Conservation (phyloP, 1,139 yeast genomes). For the Saccharomyces hybrid region DNA sequence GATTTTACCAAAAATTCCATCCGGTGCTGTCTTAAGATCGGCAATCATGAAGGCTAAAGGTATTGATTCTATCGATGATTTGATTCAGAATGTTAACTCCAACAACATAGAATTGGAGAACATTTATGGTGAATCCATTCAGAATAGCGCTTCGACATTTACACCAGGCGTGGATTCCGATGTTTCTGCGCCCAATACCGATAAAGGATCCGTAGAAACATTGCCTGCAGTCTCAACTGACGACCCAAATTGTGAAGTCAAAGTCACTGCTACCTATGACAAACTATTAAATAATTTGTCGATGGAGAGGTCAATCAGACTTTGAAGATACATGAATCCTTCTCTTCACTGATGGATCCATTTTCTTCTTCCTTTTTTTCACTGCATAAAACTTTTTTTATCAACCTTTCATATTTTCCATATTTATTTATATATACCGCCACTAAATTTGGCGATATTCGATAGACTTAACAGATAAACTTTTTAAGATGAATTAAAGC, state of each 20-base stretch:
- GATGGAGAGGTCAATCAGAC: constrained; percentile 43
- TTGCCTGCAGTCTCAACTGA: constrained; percentile 2
- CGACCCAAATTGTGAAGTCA: constrained; percentile 30
- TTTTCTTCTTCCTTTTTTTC: neutral
- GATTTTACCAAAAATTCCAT: constrained; percentile 41
- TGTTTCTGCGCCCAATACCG: neutral
- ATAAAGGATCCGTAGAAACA: neutral
- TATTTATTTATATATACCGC: neutral
- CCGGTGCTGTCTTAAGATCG: constrained; percentile 66
- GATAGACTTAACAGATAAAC: neutral
- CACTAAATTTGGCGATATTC: neutral
- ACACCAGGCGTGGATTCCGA: constrained; percentile 9
- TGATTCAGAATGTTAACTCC: constrained; percentile 56
- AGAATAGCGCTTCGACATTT: constrained; percentile 1
- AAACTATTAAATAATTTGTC: constrained; percentile 48
- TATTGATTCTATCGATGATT: constrained; percentile 58
- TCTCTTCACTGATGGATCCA: neutral
- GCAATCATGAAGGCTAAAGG: constrained; percentile 74
- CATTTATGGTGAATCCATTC: constrained; percentile 37
- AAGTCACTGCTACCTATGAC: constrained; percentile 59
- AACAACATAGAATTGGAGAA: constrained; percentile 49
- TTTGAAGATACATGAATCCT: neutral
- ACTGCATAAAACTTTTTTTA: neutral
- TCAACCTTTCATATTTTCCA: neutral
- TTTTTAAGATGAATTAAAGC: neutral